Evolutionary conservation across 2,329 filamentous ascomycete species (phyloP).

Genomic region (Diplodia corticola): DNA sequence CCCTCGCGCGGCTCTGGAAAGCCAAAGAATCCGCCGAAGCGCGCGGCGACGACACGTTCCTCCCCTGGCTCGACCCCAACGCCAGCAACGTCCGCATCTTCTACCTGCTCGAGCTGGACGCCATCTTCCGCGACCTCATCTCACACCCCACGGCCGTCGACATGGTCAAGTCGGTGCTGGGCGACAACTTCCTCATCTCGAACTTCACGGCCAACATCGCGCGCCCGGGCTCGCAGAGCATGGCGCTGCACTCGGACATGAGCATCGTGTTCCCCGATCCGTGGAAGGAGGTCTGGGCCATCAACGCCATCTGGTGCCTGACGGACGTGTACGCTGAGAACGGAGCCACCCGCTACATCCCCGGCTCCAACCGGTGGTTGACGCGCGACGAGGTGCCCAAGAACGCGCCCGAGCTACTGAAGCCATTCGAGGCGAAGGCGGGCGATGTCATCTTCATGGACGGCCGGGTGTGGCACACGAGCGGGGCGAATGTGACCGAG

Average conservation of each 20-base stretch:
- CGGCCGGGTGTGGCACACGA: slow-evolving; percentile 39
- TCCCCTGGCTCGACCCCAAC: slow-evolving; percentile 34
- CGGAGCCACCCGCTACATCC: slow-evolving; percentile 30
- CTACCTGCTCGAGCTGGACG: slow-evolving; percentile 35
- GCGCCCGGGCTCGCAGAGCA: slow-evolving; percentile 33
- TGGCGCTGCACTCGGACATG: slow-evolving; percentile 39
- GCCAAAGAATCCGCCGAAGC: slow-evolving; percentile 29
- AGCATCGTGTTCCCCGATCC: slow-evolving; percentile 38
- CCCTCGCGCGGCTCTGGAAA: slow-evolving; percentile 31
- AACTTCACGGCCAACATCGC: slow-evolving; percentile 43
- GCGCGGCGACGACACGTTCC: slow-evolving; percentile 30
- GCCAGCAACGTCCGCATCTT: slow-evolving; percentile 35
- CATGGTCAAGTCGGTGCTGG: slow-evolving; percentile 34
- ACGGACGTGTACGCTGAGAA: slow-evolving; percentile 35
- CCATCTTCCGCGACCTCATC: slow-evolving; percentile 34
- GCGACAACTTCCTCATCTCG: slow-evolving; percentile 35
- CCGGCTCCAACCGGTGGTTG: slow-evolving; percentile 25
- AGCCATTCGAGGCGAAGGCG: slow-evolving; percentile 37
- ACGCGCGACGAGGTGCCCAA: slow-evolving; percentile 22
- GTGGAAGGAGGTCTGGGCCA: slow-evolving; percentile 30
- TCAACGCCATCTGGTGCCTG: slow-evolving; percentile 36
- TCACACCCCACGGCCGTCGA: slow-evolving; percentile 31
- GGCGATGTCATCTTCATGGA: slow-evolving; percentile 39
- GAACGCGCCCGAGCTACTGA: slow-evolving; percentile 32
- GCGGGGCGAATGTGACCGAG: slow-evolving; percentile 35